A percentile compares a stretch with the other conserved stretches of the same genome.
Conservation (phyloP, 2,329 filamentous ascomycete species). For the Elsinoe fawcettii region DNA sequence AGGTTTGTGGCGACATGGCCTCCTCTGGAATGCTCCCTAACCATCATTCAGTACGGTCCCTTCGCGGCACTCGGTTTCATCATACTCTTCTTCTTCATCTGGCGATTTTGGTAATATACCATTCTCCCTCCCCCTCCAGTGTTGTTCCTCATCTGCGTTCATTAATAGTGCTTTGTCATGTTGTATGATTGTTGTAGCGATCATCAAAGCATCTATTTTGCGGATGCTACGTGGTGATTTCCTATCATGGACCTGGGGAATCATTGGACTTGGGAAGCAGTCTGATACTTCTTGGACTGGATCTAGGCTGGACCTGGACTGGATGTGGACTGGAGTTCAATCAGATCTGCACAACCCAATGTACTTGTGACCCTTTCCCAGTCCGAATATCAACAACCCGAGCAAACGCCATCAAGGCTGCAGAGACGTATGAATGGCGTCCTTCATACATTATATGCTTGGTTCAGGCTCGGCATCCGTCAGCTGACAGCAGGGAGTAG, state of each 20-base stretch:
- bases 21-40: conserved; percentile 22
- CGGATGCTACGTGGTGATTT: background rate
- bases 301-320: too few species aligned
- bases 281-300: too few species aligned
- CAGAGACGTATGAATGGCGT: too few species aligned
- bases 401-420: too few species aligned
- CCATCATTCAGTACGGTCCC: conserved; percentile 64
- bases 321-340: too few species aligned
- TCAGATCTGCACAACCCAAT: too few species aligned
- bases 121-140: background rate
- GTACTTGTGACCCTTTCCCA: too few species aligned
- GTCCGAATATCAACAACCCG: too few species aligned
- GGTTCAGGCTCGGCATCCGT: too few species aligned
- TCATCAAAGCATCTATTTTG: background rate
- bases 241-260: background rate
- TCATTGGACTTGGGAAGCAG: background rate
- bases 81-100: conserved; percentile 79
- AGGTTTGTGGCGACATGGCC: conserved; percentile 42
- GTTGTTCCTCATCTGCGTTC: background rate
- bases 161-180: background rate
- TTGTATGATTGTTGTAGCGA: background rate
- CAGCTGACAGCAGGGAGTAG: too few species aligned
- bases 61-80: conserved; percentile 75
- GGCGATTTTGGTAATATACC: conserved; percentile 69
- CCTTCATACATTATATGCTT: too few species aligned